Evolutionary conservation across 352 stramenopile genomes (phyloP).

Genomic region (Bremia lactucae): DNA sequence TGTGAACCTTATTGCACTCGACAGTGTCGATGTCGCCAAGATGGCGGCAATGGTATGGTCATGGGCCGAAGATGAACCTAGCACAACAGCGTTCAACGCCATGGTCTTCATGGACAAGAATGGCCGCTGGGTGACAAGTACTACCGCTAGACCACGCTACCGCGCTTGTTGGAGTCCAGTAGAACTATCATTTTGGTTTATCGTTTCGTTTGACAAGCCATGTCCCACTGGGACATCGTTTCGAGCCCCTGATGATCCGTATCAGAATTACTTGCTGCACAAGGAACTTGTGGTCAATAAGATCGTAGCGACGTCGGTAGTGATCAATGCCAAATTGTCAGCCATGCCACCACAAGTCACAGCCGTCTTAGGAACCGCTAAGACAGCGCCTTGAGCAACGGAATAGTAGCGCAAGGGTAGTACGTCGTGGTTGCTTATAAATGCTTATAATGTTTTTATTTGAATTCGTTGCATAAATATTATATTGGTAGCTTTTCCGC

Average conservation of each 20-base stretch:
- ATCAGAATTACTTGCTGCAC: constrained; percentile 45
- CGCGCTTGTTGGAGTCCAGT: constrained; percentile 32
- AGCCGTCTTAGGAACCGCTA: too few relatives aligned
- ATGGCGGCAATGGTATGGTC: constrained; percentile 46
- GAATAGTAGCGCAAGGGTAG: too few relatives aligned
- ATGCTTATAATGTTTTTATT: neutral
- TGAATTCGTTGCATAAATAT: too few relatives aligned
- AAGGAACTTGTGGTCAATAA: constrained; percentile 18
- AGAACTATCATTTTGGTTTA: constrained; percentile 29
- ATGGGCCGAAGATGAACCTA: constrained; percentile 41
- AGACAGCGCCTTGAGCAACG: too few relatives aligned
- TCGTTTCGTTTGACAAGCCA: constrained; percentile 17
- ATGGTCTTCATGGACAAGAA: constrained; percentile 26
- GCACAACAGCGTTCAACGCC: constrained; percentile 10
- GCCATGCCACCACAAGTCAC: too few relatives aligned
- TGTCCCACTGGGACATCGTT: constrained; percentile 27
- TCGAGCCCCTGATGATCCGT: constrained; percentile 26
- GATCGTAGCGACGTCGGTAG: constrained; percentile 26
- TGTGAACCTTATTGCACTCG: constrained; percentile 41
- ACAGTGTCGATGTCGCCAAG: constrained; percentile 38
- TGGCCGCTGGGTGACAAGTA: constrained; percentile 31
- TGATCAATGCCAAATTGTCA: constrained; percentile 31
- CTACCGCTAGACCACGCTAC: constrained; percentile 10
- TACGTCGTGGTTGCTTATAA: too few relatives aligned
- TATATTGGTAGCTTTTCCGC: too few relatives aligned